Conservation (phyloP, 116 monocot species). For the Iris pallida region DNA sequence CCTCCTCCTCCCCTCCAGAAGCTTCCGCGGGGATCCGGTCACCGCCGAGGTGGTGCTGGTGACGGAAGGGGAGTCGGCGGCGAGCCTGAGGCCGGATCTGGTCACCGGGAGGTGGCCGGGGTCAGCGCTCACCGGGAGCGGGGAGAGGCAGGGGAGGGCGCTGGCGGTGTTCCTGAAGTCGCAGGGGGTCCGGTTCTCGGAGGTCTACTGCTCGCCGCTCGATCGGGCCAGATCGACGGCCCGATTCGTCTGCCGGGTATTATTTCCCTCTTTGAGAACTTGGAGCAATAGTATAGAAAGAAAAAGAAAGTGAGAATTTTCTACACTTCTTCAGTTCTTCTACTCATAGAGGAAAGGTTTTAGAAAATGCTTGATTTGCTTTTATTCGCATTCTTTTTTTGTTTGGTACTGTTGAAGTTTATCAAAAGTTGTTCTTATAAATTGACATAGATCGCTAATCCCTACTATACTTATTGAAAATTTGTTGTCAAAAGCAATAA, state of each 20-base stretch:
- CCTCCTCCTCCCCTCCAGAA: slow-evolving; percentile 20
- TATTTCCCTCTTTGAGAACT: too few species aligned
- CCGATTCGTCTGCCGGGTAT: slow-evolving; percentile 65
- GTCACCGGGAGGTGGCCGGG: slow-evolving; percentile 74
- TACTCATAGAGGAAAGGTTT: too few species aligned
- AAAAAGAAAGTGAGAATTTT: too few species aligned
- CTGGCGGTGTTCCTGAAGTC: slow-evolving; percentile 88
- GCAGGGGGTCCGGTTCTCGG: slow-evolving; percentile 49
- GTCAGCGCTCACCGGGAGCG: slow-evolving; percentile 64
- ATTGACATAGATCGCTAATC: too few species aligned
- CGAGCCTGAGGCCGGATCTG: slow-evolving; percentile 60
- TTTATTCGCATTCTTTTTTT: too few species aligned
- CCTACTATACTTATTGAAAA: too few species aligned
- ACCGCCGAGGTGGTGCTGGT: slow-evolving; percentile 59
- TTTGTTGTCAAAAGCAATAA: too few species aligned
- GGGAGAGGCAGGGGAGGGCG: slow-evolving; percentile 86
- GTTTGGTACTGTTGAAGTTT: too few species aligned
- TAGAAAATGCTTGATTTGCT: too few species aligned
- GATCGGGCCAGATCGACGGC: slow-evolving; percentile 78
- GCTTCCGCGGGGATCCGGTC: background rate
- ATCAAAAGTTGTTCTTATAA: too few species aligned
- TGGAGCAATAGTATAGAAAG: too few species aligned
- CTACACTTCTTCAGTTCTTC: too few species aligned
- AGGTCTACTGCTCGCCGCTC: slow-evolving; percentile 72
- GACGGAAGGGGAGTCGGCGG: slow-evolving; percentile 63